phyloP scores from a whole-genome alignment of 495 filamentous ascomycete species.

The Hyaloscypha variabilis region DNA sequence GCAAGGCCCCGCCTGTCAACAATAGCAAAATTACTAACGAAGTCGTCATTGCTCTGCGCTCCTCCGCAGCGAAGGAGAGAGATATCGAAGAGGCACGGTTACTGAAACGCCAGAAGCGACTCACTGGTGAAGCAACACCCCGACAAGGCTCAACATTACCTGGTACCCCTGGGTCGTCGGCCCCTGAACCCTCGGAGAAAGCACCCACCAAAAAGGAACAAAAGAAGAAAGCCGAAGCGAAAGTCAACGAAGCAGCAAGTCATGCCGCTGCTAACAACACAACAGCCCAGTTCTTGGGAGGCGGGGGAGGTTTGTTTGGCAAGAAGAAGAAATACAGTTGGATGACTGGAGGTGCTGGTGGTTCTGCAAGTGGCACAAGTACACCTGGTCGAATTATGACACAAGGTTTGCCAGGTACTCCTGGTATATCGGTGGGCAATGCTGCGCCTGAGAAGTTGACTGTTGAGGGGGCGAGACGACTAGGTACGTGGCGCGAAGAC shows the following conservation, averaged over 20 bases:
- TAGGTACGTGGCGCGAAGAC: slow-evolving; percentile 67
- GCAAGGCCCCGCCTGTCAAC: slow-evolving; percentile 19
- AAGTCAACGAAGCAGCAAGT: slow-evolving; percentile 52
- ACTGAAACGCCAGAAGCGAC: slow-evolving; percentile 49
- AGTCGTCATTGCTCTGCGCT: slow-evolving; percentile 40
- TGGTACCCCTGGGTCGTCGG: slow-evolving; percentile 50
- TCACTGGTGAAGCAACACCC: slow-evolving; percentile 38
- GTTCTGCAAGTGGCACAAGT: slow-evolving; percentile 42
- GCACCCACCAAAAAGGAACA: slow-evolving; percentile 58
- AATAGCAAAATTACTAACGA: slow-evolving; percentile 33
- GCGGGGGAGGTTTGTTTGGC: slow-evolving; percentile 47
- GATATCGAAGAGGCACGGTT: slow-evolving; percentile 51
- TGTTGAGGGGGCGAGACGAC: slow-evolving; percentile 41
- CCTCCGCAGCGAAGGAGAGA: slow-evolving; percentile 42
- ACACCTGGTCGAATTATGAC: slow-evolving; percentile 42
- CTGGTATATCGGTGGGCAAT: slow-evolving; percentile 22
- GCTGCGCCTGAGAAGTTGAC: slow-evolving; percentile 39
- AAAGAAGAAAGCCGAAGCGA: slow-evolving; percentile 57
- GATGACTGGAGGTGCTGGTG: slow-evolving; percentile 46
- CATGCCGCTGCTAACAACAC: slow-evolving; percentile 59
- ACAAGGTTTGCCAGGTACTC: slow-evolving; percentile 35
- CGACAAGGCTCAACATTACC: slow-evolving; percentile 49
- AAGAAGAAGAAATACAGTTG: slow-evolving; percentile 62
- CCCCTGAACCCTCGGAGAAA: slow-evolving; percentile 48
- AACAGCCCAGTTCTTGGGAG: slow-evolving; percentile 53